Base-by-base conservation (phyloP, 2,329 filamentous ascomycete genomes). In the Colletotrichum costaricense region DNA sequence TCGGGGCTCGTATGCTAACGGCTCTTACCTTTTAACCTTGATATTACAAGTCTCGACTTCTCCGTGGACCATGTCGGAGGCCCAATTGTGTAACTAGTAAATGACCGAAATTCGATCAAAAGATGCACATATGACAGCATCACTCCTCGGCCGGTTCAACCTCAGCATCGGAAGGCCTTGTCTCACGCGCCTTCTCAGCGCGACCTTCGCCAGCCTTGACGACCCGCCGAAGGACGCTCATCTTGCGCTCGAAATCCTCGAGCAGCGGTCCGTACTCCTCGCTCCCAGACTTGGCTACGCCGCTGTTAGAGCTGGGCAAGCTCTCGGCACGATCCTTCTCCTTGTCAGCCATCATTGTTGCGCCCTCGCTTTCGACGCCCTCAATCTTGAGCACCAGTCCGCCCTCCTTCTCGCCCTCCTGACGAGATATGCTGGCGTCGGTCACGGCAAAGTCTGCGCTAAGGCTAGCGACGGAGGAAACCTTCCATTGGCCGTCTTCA, bases 391-490 rank as follows among this genome's bases (percentile, higher is more conserved):
- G 81, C 88, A 94, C 92, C 75, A 92, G 80, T 67, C 73, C 75
- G 58, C 75, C 73, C 52, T 72, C 76, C 73, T 69, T 59, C 56
- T 75, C 30, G 30, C 68, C 82, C 65, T 83, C 84, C 76, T 87
- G 85, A 62, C 82, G 86, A 24, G 82, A 82, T 56, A 91, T 78
- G 65, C 81, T 82, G 16, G 87, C 82, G 57, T 82, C 82, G 1
- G 86, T 86, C 57, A 90, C 85, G 59, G 91, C 89, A 92, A 96
- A 98, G 63, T 93, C 89, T 0, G 92, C 85, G 9, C 91, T 93
- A 14, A 98, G 84, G 74, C 93, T 95, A 55, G 93, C 91, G 1
- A 94, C 93, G 69, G 90, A 91, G 0, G 89, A 85, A 1, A 98
- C 89, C 30, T 83, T 82, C 81, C 88, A 90, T 5, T 84, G 82